A percentile compares a stretch with the other conserved stretches of the same genome.
Evolutionary conservation across 306 rosid genomes (phyloP).

Genomic region (Citrullus colocynthis): DNA sequence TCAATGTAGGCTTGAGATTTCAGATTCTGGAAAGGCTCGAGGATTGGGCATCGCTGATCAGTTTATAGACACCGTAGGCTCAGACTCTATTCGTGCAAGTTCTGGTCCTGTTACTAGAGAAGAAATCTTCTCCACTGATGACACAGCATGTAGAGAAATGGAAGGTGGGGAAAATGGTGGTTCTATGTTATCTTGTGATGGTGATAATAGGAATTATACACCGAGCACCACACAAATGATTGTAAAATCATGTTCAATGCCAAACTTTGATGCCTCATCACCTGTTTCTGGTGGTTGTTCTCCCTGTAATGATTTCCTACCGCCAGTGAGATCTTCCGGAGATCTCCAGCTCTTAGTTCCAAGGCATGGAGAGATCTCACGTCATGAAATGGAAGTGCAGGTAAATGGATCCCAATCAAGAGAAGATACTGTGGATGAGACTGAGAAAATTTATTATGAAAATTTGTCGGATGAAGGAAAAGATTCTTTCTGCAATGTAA

Average conservation of each 20-base stretch:
- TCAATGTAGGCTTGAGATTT: background rate
- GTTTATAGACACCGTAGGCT: slow-evolving; percentile 11
- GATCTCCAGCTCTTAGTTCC: slow-evolving; percentile 38
- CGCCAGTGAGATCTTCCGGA: slow-evolving; percentile 51
- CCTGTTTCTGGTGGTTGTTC: slow-evolving; percentile 18
- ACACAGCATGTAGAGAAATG: slow-evolving; percentile 30
- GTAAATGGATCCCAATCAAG: slow-evolving; percentile 26
- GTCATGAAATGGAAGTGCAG: slow-evolving; percentile 25
- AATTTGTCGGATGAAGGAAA: slow-evolving; percentile 34
- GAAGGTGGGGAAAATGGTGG: slow-evolving; percentile 37
- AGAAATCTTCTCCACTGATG: slow-evolving; percentile 42
- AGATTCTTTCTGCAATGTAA: slow-evolving; percentile 37
- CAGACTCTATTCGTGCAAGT: slow-evolving; percentile 15
- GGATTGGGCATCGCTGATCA: slow-evolving; percentile 6
- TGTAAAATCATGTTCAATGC: slow-evolving; percentile 47
- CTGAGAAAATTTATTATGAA: slow-evolving; percentile 26
- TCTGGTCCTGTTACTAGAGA: slow-evolving; percentile 22
- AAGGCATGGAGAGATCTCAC: slow-evolving; percentile 22
- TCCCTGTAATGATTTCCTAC: slow-evolving; percentile 10
- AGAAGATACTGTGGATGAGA: slow-evolving; percentile 19
- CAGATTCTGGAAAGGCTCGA: slow-evolving; percentile 5
- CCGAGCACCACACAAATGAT: slow-evolving; percentile 14
- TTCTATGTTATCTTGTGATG: slow-evolving; percentile 31
- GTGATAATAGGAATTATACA: slow-evolving; percentile 23
- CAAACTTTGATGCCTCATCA: slow-evolving; percentile 35